These are phyloP conservation scores for Primulina tabacum DNA, from an alignment of 257 asterid species.

Conservation along the genomic window DNA sequence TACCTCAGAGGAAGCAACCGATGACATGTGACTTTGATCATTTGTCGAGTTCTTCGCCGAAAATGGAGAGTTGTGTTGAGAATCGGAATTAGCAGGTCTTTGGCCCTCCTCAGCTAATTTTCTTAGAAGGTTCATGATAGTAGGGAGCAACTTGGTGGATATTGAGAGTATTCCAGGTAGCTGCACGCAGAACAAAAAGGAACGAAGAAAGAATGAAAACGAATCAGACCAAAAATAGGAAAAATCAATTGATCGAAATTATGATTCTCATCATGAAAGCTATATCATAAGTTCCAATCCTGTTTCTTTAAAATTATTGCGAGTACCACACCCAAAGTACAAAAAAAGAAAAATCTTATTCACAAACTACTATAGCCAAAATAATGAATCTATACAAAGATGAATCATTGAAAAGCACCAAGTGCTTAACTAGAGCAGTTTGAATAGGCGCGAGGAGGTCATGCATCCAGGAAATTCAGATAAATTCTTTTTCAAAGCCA, in stretches of 20 bases:
- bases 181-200: conserved; percentile 32
- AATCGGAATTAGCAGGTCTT: conserved; percentile 25
- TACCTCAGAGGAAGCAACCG: conserved; percentile 59
- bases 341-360: background rate
- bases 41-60: conserved; percentile 33
- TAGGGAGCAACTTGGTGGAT: conserved; percentile 79
- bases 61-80: conserved; percentile 42
- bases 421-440: background rate
- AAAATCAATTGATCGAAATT: background rate
- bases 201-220: conserved; percentile 3
- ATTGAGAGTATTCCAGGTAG: conserved; percentile 75
- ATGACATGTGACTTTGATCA: conserved; percentile 35
- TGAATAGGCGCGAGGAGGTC: background rate
- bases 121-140: conserved; percentile 61
- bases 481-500: conserved; percentile 5
- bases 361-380: background rate
- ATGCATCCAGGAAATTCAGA: conserved; percentile 6
- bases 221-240: conserved; percentile 20
- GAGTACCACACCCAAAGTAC: conserved; percentile 7
- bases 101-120: conserved; percentile 72
- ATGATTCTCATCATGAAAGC: conserved; percentile 5
- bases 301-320: background rate
- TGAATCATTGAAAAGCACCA: conserved; percentile 11
- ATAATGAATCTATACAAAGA: background rate
- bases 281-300: conserved; percentile 4